These are phyloP conservation scores for Pichia sp. DNA, from an alignment of 1,139 yeast species.

Conservation along the genomic window DNA sequence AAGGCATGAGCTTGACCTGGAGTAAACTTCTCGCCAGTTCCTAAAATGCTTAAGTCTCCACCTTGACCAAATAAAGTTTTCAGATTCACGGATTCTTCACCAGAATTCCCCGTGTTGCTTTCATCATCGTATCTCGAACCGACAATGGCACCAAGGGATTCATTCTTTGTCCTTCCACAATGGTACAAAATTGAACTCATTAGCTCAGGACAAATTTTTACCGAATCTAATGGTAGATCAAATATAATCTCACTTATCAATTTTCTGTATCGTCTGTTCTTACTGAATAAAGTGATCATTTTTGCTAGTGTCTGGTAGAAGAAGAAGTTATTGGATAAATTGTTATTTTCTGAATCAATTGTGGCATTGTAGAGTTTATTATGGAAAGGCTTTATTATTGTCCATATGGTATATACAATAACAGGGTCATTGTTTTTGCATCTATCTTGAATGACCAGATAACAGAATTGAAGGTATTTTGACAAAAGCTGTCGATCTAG, in stretches of 20 bases:
- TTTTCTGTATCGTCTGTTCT: constrained; percentile 31
- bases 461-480: constrained; percentile 26
- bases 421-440: constrained; percentile 25
- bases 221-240: constrained; percentile 33
- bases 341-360: constrained; percentile 25
- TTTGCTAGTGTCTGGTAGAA: constrained; percentile 31
- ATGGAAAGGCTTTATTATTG: constrained; percentile 29
- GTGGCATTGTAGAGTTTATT: constrained; percentile 25
- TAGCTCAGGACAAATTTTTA: constrained; percentile 35
- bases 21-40: constrained; percentile 21
- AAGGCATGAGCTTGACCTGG: constrained; percentile 35
- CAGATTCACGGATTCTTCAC: not conserved
- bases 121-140: constrained; percentile 29
- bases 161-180: constrained; percentile 30
- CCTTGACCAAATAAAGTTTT: constrained; percentile 12
- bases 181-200: constrained; percentile 35
- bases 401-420: constrained; percentile 28
- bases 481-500: constrained; percentile 20
- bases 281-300: constrained; percentile 33
- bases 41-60: constrained; percentile 15
- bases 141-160: constrained; percentile 30
- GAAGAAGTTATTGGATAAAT: constrained; percentile 26
- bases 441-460: constrained; percentile 25
- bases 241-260: constrained; percentile 32
- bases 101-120: constrained; percentile 3